Evolutionary conservation across 2,329 filamentous ascomycete genomes (phyloP).

Genomic region (Aspergillus quadricinctus): DNA sequence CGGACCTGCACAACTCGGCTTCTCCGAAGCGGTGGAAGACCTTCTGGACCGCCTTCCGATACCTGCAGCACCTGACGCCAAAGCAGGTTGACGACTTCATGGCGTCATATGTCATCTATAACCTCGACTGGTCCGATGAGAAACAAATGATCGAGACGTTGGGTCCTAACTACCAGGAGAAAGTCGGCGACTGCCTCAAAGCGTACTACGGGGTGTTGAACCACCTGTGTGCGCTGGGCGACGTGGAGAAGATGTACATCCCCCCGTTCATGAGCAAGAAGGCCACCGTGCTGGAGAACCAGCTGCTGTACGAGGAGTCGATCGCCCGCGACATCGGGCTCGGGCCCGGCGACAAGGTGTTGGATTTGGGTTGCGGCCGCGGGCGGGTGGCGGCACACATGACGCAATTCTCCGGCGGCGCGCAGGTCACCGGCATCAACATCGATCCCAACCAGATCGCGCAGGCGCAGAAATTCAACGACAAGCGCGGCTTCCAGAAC

Average conservation of each 20-base stretch:
- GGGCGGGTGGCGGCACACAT: conserved; percentile 54
- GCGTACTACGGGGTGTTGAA: conserved; percentile 54
- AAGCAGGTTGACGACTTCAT: conserved; percentile 54
- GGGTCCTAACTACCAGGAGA: conserved; percentile 48
- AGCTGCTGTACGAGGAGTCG: conserved; percentile 51
- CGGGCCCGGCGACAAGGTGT: conserved; percentile 43
- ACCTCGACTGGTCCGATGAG: conserved; percentile 52
- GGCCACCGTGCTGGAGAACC: conserved; percentile 49
- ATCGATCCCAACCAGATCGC: conserved; percentile 52
- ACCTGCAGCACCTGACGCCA: conserved; percentile 46
- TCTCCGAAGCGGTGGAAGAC: conserved; percentile 48
- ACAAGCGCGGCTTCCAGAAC: conserved; percentile 42
- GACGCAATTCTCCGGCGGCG: conserved; percentile 47
- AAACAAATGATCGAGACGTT: conserved; percentile 45
- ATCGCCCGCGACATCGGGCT: conserved; percentile 47
- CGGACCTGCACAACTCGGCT: conserved; percentile 41
- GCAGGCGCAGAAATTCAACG: conserved; percentile 45
- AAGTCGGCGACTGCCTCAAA: conserved; percentile 49
- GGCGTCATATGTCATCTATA: conserved; percentile 55
- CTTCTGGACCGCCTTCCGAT: conserved; percentile 49
- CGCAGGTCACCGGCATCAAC: conserved; percentile 49
- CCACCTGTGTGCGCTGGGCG: conserved; percentile 52
- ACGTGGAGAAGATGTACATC: conserved; percentile 58
- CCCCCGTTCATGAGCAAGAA: conserved; percentile 51
- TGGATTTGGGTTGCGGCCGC: conserved; percentile 52